phyloP scores from a whole-genome alignment of 768 basidiomycete species.

The Phanerodontia chrysosporium region DNA sequence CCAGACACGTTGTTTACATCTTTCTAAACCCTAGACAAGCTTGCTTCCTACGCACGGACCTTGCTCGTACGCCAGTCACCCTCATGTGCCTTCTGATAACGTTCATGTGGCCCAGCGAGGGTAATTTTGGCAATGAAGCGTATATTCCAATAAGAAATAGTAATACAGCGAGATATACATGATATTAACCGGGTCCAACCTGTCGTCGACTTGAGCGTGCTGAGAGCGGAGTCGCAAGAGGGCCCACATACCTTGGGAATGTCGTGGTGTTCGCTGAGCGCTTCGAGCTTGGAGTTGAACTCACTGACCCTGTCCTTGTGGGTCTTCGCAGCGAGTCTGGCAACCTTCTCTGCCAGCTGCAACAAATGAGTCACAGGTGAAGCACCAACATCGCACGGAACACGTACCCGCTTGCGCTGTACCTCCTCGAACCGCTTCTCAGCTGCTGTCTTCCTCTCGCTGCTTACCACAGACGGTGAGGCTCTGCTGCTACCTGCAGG shows the following conservation, averaged over 20 bases:
- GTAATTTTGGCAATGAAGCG: neutral
- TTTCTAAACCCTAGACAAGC: neutral
- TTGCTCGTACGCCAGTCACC: neutral
- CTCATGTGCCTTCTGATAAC: neutral
- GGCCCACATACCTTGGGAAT: conserved; percentile 71
- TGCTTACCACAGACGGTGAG: conserved; percentile 53
- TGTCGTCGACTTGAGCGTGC: conserved; percentile 26
- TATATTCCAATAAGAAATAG: neutral
- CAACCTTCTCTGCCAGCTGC: conserved; percentile 71
- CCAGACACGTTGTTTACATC: conserved; percentile 2
- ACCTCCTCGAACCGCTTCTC: conserved; percentile 85
- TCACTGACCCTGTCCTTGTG: conserved; percentile 94
- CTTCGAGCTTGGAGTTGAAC: conserved; percentile 83
- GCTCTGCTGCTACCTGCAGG: conserved; percentile 54
- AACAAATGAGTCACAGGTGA: neutral
- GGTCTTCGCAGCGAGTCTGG: conserved; percentile 74
- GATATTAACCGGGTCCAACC: conserved; percentile 82
- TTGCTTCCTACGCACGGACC: conserved; percentile 3
- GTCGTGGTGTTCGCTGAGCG: conserved; percentile 90
- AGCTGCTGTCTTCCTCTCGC: conserved; percentile 75
- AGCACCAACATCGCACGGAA: conserved; percentile 3
- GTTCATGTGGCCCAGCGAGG: neutral
- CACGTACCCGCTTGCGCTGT: conserved; percentile 69
- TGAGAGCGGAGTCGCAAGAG: conserved; percentile 12
- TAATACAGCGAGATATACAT: neutral